phyloP scores from a whole-genome alignment of 345 rosid genomes.

The Carallia pectinifolia region DNA sequence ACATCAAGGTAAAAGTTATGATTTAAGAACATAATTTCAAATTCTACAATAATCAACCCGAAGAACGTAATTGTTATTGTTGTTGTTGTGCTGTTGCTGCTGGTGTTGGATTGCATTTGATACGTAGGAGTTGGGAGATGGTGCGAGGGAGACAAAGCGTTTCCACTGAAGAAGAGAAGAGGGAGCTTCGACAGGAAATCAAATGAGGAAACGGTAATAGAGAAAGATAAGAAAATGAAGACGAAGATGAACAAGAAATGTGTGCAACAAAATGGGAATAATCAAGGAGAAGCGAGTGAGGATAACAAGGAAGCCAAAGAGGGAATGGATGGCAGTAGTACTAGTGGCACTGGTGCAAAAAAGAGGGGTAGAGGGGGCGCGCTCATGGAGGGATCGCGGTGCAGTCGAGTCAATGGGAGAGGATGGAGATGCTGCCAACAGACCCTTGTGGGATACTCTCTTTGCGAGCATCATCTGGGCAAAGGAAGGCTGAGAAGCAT shows the following conservation, averaged over 20 bases:
- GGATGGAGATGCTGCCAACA: conserved; percentile 98
- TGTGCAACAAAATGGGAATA: conserved; percentile 4
- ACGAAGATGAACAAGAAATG: conserved; percentile 42
- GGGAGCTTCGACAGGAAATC: conserved; percentile 29
- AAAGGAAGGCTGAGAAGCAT: conserved; percentile 90
- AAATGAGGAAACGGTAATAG: conserved; percentile 13
- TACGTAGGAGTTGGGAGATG: conserved; percentile 37
- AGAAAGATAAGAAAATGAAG: conserved; percentile 37
- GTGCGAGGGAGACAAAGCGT: conserved; percentile 45
- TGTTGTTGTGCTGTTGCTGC: background rate
- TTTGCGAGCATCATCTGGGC: conserved; percentile 95
- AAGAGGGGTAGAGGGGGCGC: conserved; percentile 55
- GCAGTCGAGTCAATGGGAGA: conserved; percentile 94
- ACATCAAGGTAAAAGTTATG: conserved; percentile 44
- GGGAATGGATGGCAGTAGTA: background rate
- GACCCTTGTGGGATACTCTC: conserved; percentile 90
- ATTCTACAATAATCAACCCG: background rate
- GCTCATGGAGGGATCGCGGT: conserved; percentile 80
- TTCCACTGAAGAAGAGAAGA: conserved; percentile 66
- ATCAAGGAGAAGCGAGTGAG: conserved; percentile 7
- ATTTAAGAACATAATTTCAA: background rate
- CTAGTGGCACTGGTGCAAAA: conserved; percentile 20
- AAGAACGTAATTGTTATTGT: background rate
- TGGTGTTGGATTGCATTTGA: conserved; percentile 13
- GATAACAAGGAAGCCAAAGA: conserved; percentile 1